phyloP scores from a whole-genome alignment of 108 stramenopile genomes.

The Cyclotella sp. region DNA sequence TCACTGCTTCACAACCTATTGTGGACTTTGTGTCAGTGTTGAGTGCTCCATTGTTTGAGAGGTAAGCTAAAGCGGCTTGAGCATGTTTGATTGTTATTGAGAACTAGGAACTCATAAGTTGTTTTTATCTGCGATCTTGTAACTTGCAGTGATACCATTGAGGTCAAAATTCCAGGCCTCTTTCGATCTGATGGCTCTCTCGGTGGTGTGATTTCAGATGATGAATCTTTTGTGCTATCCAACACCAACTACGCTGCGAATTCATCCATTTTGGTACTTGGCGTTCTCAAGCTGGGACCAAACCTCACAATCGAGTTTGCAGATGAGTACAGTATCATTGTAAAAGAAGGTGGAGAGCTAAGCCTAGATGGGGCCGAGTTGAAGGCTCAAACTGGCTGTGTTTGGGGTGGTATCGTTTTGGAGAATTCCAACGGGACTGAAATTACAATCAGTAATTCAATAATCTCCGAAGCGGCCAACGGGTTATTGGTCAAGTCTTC shows the following conservation, averaged over 20 bases:
- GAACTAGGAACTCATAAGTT: no score
- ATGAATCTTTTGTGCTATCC: not conserved
- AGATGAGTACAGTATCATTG: not conserved
- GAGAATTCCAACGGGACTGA: not conserved
- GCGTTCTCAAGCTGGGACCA: not conserved
- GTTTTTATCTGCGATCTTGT: no score
- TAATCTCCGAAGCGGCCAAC: not conserved
- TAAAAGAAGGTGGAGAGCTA: slow-evolving; percentile 7
- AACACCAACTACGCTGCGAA: slow-evolving; percentile 8
- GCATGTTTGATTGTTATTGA: no score
- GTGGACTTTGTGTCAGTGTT: slow-evolving; percentile 22
- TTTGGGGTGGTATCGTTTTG: slow-evolving; percentile 13
- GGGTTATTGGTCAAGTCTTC: not conserved
- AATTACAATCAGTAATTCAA: not conserved
- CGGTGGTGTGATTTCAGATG: slow-evolving; percentile 16
- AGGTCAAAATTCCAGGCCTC: slow-evolving; percentile 19
- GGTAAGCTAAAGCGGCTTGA: slow-evolving; percentile 4
- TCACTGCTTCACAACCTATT: not conserved
- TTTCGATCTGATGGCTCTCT: slow-evolving; percentile 34
- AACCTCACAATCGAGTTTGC: slow-evolving; percentile 18
- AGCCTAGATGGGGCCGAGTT: not conserved
- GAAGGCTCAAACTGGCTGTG: slow-evolving; percentile 2
- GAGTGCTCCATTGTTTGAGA: not conserved
- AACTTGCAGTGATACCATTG: slow-evolving; percentile 1
- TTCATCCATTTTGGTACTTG: slow-evolving; percentile 11